Percentiles rank a stretch among this genome's conserved stretches.
Conservation (phyloP, 305 asterid genomes). For the Nicotiana rustica region DNA sequence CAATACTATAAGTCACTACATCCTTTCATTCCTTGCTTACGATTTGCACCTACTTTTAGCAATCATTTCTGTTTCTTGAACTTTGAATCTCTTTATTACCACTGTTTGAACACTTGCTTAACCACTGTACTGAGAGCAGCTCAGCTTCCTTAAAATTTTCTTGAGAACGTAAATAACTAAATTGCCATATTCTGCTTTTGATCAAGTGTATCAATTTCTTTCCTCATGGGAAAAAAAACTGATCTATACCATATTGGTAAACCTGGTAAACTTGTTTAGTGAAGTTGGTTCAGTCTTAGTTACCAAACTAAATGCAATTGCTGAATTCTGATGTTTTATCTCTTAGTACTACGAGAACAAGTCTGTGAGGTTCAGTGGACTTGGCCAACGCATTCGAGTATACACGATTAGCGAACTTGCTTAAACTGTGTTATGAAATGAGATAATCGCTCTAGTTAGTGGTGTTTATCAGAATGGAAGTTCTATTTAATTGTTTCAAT, state of each 20-base stretch:
- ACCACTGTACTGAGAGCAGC: not conserved
- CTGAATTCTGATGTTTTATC: conserved; percentile 13
- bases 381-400: conserved; percentile 11
- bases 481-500: conserved; percentile 2
- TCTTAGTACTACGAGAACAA: not conserved
- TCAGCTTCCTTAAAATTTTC: not conserved
- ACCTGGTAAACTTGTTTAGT: no score
- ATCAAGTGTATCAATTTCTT: not conserved
- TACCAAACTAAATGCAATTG: not conserved
- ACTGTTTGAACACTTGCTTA: not conserved
- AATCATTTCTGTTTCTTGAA: not conserved
- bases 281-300: not conserved
- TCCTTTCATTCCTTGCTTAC: not conserved
- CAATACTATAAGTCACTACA: not conserved
- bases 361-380: conserved; percentile 11
- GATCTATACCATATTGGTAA: not conserved
- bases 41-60: not conserved
- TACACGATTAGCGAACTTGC: conserved; percentile 6
- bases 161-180: not conserved
- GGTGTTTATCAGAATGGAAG: conserved; percentile 20
- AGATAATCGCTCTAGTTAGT: not conserved
- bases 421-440: conserved; percentile 12
- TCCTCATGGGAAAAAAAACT: not conserved
- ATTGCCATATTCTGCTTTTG: not conserved
- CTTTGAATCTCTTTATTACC: not conserved